These are phyloP conservation scores for Spatholobus suberectus DNA, from an alignment of 306 rosid genomes.

Conservation along the genomic window DNA sequence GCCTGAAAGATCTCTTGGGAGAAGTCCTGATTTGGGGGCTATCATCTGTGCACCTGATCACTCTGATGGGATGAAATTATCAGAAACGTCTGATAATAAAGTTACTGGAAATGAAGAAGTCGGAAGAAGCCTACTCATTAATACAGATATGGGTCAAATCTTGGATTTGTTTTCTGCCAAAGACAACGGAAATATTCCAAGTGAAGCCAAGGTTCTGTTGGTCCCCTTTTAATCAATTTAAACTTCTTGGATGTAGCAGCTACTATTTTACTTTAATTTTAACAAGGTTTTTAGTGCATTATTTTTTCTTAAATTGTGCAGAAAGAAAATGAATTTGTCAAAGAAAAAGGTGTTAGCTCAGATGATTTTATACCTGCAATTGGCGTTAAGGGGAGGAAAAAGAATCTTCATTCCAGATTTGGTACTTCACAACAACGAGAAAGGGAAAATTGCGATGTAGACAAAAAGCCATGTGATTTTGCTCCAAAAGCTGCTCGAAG, in stretches of 20 bases:
- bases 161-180: slow-evolving; percentile 41
- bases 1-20: slow-evolving; percentile 38
- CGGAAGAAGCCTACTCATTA: slow-evolving; percentile 36
- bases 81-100: slow-evolving; percentile 40
- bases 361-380: slow-evolving; percentile 43
- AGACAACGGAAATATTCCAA: slow-evolving; percentile 39
- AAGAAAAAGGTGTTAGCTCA: slow-evolving; percentile 37
- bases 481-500: slow-evolving; percentile 42
- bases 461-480: slow-evolving; percentile 51
- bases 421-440: slow-evolving; percentile 30
- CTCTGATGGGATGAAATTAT: slow-evolving; percentile 35
- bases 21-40: slow-evolving; percentile 43
- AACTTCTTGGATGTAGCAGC: slow-evolving; percentile 17
- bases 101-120: slow-evolving; percentile 44
- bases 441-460: slow-evolving; percentile 49
- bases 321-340: slow-evolving; percentile 51
- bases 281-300: slow-evolving; percentile 29
- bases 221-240: slow-evolving; percentile 19
- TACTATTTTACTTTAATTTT: slow-evolving; percentile 18
- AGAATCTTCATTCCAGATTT: slow-evolving; percentile 36
- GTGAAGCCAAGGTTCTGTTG: slow-evolving; percentile 50
- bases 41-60: slow-evolving; percentile 36
- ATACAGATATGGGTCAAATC: slow-evolving; percentile 41
- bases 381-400: slow-evolving; percentile 48
- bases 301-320: slow-evolving; percentile 47